A percentile compares a stretch with the other conserved stretches of the same genome.
Conservation (phyloP, 805 yeast species). For the Cyberlindnera lachancei region DNA sequence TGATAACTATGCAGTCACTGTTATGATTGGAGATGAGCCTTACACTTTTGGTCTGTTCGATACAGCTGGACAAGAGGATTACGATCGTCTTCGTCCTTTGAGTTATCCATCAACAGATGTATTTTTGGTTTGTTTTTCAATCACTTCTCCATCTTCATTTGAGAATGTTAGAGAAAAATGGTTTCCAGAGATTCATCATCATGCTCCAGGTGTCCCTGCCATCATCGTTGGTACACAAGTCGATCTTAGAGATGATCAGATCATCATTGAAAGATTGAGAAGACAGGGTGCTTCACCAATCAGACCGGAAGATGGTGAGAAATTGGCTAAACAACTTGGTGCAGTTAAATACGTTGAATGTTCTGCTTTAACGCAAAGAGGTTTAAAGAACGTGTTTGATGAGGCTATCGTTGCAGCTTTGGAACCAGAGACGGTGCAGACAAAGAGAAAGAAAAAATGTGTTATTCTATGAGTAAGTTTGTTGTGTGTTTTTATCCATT, state of each 20-base stretch:
- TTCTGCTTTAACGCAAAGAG: constrained; percentile 95
- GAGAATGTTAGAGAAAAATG: constrained; percentile 97
- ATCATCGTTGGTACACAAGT: constrained; percentile 95
- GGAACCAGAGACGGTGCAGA: constrained; percentile 88
- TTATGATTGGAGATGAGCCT: constrained; percentile 96
- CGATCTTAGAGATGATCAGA: constrained; percentile 90
- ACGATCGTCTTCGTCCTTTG: constrained; percentile 93
- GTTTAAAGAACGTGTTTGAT: constrained; percentile 95
- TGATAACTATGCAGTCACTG: constrained; percentile 91
- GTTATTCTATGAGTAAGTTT: constrained; percentile 44
- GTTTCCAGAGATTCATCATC: constrained; percentile 98
- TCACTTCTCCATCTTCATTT: constrained; percentile 93
- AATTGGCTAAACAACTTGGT: constrained; percentile 85
- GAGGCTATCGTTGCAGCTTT: constrained; percentile 98
- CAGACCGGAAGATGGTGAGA: constrained; percentile 80
- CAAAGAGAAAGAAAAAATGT: constrained; percentile 71
- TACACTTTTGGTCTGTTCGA: constrained; percentile 95
- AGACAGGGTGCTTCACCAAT: constrained; percentile 88
- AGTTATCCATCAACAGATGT: constrained; percentile 97
- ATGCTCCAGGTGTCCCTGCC: constrained; percentile 97
- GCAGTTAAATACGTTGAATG: constrained; percentile 98
- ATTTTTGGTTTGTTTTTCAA: constrained; percentile 91
- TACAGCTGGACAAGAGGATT: constrained; percentile 99
- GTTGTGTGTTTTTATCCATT: too few relatives aligned
- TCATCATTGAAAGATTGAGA: constrained; percentile 79